Evolutionary conservation across 192 early-diverging fungal genomes (phyloP), one percentile per base, ranked within the genome.

Genomic region (Coemansia sp.): DNA sequence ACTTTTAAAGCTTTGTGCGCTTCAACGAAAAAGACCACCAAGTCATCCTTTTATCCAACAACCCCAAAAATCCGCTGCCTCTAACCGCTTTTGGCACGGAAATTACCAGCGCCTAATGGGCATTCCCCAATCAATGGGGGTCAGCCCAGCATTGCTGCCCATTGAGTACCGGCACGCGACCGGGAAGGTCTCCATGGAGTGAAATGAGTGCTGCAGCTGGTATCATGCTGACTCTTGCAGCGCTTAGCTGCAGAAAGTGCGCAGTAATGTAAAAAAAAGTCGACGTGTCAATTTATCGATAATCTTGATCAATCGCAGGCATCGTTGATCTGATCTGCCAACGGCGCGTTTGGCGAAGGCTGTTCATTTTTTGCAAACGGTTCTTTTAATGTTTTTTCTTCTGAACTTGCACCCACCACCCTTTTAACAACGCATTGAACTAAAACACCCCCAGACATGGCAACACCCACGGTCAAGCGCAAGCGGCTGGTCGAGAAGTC

Each of bases 401-500:
- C n/a, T n/a, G n/a, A n/a, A n/a, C n/a, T n/a, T n/a, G n/a, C n/a
- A n/a, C n/a, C n/a, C n/a, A 31, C 30, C 9, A 23, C 44, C 21
- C 22, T 46, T 46, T 46, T 46, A 2, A n/a, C n/a, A n/a, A n/a
- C n/a, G n/a, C n/a, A n/a, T n/a, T n/a, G n/a, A n/a, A n/a, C n/a
- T n/a, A n/a, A n/a, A n/a, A n/a, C n/a, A n/a, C n/a, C n/a, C n/a
- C n/a, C n/a, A 19, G 19, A 5, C 49, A 77, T 77, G 73, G 54
- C 73, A 1, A 62, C 67, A 1, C 31, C 67, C 25, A 62, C 23
- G 23, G 25, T 62, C 55, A 72, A 77, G 55, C 69, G 70, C 64
- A 68, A 67, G 59, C 58, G 73, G 25, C 64, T 74, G 8, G 64
- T 73, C 42, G 73, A 81, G 28, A 67, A 65, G 40, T 65, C 56